Conservation (phyloP, 305 asterid genomes). For the Nicotiana rustica region DNA sequence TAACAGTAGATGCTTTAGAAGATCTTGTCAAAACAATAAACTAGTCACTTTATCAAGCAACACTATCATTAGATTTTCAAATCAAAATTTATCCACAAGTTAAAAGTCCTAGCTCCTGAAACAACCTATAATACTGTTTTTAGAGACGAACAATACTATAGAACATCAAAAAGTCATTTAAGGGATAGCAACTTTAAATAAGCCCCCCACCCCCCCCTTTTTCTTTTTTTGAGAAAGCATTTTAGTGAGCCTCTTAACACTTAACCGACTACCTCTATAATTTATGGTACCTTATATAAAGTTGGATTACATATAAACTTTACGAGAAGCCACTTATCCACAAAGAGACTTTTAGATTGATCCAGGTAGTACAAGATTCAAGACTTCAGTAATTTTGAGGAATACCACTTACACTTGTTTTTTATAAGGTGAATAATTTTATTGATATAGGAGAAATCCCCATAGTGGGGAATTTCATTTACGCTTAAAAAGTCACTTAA, state of each 20-base stretch:
- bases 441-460: not conserved
- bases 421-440: not conserved
- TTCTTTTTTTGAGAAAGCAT: no score
- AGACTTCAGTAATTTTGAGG: not conserved
- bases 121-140: not conserved
- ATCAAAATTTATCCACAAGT: not conserved
- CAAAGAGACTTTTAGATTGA: not conserved
- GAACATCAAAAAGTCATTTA: not conserved
- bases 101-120: no score
- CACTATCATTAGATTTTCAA: not conserved
- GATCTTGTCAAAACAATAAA: slow-evolving; percentile 5
- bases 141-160: not conserved
- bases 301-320: not conserved
- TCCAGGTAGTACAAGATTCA: not conserved
- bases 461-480: not conserved
- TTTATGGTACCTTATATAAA: not conserved
- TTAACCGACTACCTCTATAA: not conserved
- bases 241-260: not conserved
- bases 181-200: not conserved
- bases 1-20: slow-evolving; percentile 14
- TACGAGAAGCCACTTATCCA: not conserved
- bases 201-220: not conserved
- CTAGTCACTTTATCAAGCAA: not conserved
- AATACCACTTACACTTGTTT: not conserved
- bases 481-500: not conserved